Evolutionary conservation across 345 rosid species (phyloP), one percentile per base, ranked within the genome.

Genomic region (Salix arbutifolia): DNA sequence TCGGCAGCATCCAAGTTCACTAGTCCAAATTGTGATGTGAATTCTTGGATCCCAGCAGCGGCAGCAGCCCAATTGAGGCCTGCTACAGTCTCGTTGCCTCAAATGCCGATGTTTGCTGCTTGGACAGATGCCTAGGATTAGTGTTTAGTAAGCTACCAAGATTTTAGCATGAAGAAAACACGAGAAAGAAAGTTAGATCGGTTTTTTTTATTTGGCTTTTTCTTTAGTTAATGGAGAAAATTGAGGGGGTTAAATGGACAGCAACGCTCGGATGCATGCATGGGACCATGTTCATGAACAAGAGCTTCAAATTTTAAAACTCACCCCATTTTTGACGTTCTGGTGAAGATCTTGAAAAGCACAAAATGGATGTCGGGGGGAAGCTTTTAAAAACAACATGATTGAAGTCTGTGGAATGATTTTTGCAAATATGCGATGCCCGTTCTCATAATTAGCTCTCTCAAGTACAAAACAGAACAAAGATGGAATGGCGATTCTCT

Each of bases 51-150:
- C 33, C 79, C 80, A 86, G 82, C 97, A 74, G 74, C 85, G 42
- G 74, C 85, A 33, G 37, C 37, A 74, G 74, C 85, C 48, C 89
- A 90, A 73, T 73, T 87, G 19, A 90, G 90, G 90, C 78, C 87
- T 53, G 61, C 90, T 48, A 74, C 89, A 46, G 84, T 84, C 40
- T 61, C 85, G 67, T 60, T 86, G 85, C 90, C 97, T 85, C 89
- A 87, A 74, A 78, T 90, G 88, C 92, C 98, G 46, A 86, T 90
- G 80, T 92, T 89, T 69, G 91, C 97, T 84, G 91, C 91, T 17
- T 92, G 96, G 97, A 90, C 94, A 46, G 98, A 94, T 84, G 84
- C 89, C 26, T 91, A 87, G 87, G 13, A 25, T 44, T 40, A 52
- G 73, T 52, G 13, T 64, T 60, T 53, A 75, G 77, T 71, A 31